Base-by-base conservation (phyloP, 768 basidiomycete species). In the Brasilioporus rufonigricans region DNA sequence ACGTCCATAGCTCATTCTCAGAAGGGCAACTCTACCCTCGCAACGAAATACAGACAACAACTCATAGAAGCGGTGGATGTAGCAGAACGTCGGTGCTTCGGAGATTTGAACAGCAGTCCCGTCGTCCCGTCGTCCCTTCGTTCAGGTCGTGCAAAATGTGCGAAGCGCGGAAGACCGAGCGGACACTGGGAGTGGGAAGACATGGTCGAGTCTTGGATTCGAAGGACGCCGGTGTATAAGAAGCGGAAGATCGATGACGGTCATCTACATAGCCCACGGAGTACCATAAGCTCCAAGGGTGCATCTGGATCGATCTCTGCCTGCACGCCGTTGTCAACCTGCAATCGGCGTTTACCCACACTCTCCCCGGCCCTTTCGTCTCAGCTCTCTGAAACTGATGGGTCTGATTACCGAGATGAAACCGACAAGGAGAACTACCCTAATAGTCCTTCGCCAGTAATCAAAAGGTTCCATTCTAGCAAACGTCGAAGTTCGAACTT, bases 11-110 rank as follows among this genome's bases (percentile, higher is more conserved):
- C 61, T 21, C 53, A 49, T 29, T 46, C 62, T 33, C 63, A 66
- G 50, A 64, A 64, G 47, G 63, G 52, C 38, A 50, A 49, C 43
- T 58, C 60, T 41, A 40, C 59, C 13, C 64, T 68, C 38, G 57
- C 76, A 44, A 67, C 69, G 49, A 58, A 60, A 29, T 74, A 76
- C 57, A 74, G 75, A n/a, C 65, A 63, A 29, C 61, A 72, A 45
- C 62, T 83, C 18, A 76, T 83, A 50, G 73, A 74, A 32, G 61
- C 65, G 16, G 75, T 81, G 18, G 83, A 83, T 26, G 73, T 73
- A n/a, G 81, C 81, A 12, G 83, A 85, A 64, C 61, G 67, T 35
- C 71, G 74, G 39, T 81, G 77, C 53, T 80, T 78, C 35, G 76
- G 75, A 27, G 48, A 48, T 41, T 23, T 40, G 18, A 44, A 49